A percentile compares a stretch with the other conserved stretches of the same genome.
Evolutionary conservation across 495 filamentous ascomycete species (phyloP).

Genomic region (Poronia punctata): DNA sequence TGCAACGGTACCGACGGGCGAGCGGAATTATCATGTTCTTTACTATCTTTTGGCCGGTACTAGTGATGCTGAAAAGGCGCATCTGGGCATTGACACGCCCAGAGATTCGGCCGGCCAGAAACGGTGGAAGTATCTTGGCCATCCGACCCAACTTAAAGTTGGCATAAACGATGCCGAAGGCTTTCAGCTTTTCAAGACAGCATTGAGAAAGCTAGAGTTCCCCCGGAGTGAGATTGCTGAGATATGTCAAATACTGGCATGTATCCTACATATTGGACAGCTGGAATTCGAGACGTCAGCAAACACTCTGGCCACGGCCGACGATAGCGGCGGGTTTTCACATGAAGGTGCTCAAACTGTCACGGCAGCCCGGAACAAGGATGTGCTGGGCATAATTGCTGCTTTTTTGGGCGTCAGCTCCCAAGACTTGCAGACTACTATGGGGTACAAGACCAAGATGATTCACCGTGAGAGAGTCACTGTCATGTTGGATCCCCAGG

Average conservation of each 20-base stretch:
- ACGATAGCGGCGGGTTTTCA: conserved; percentile 92
- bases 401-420: conserved; percentile 83
- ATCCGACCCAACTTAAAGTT: conserved; percentile 92
- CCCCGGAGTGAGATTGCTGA: conserved; percentile 89
- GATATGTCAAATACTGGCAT: conserved; percentile 87
- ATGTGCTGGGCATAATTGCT: conserved; percentile 75
- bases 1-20: conserved; percentile 83
- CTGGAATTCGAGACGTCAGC: conserved; percentile 81
- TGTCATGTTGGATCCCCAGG: conserved; percentile 89
- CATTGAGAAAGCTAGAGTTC: conserved; percentile 88
- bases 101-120: conserved; percentile 52
- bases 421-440: conserved; percentile 73
- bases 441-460: conserved; percentile 93
- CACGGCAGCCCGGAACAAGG: conserved; percentile 88
- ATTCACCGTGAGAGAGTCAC: conserved; percentile 92
- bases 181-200: conserved; percentile 96
- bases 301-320: conserved; percentile 66
- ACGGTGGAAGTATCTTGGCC: conserved; percentile 91
- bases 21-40: conserved; percentile 90
- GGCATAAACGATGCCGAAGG: conserved; percentile 93
- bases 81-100: conserved; percentile 72
- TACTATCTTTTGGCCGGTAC: conserved; percentile 95
- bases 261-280: conserved; percentile 91
- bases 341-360: conserved; percentile 85
- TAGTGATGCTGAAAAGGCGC: conserved; percentile 78